Conservation (phyloP, 2,329 filamentous ascomycete genomes). For the Alternaria atra region DNA sequence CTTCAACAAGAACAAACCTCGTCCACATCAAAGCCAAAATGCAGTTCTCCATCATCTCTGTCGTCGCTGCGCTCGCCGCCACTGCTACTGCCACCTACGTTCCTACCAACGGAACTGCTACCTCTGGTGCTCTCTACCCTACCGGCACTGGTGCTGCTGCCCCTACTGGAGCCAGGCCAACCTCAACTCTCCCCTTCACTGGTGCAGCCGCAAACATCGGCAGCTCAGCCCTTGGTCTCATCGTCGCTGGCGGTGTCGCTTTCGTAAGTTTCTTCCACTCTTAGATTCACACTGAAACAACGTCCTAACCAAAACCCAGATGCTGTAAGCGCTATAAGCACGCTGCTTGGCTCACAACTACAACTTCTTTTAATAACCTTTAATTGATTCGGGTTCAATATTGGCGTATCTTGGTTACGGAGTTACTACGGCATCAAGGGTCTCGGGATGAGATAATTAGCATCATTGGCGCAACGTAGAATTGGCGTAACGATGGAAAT, state of each 20-base stretch:
- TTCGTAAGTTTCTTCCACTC: conserved; percentile 28
- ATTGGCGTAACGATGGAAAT: not conserved
- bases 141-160: conserved; percentile 34
- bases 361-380: conserved; percentile 5
- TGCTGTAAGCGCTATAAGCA: conserved; percentile 16
- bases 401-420: conserved; percentile 15
- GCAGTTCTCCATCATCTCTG: conserved; percentile 44
- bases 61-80: conserved; percentile 38
- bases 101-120: conserved; percentile 36
- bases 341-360: not conserved
- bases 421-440: conserved; percentile 4
- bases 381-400: conserved; percentile 6
- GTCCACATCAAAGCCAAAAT: conserved; percentile 29
- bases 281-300: not conserved
- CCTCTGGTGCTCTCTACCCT: conserved; percentile 32
- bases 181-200: conserved; percentile 35
- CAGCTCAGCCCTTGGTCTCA: conserved; percentile 39
- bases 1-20: conserved; percentile 1
- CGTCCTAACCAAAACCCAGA: conserved; percentile 9
- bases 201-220: conserved; percentile 37
- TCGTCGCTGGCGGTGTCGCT: conserved; percentile 46
- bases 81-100: conserved; percentile 37
- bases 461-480: conserved; percentile 10
- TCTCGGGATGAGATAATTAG: not conserved
- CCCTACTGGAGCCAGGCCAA: conserved; percentile 25